phyloP scores from a whole-genome alignment of 306 rosid species.

The Gleditsia sinensis region DNA sequence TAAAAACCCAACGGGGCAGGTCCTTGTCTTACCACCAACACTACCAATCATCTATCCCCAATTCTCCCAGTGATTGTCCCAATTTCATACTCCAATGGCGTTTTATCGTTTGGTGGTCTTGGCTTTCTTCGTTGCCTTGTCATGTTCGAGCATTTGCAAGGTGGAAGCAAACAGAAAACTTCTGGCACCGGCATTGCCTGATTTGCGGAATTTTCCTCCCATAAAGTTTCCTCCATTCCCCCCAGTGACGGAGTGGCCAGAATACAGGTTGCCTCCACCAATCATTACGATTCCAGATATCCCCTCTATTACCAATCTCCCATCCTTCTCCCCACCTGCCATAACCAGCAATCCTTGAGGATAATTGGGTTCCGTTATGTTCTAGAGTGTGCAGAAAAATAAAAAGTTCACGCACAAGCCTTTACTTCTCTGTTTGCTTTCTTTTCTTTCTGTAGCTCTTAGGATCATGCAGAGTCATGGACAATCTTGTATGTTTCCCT shows the following conservation, averaged over 20 bases:
- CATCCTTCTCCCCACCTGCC: slow-evolving; percentile 27
- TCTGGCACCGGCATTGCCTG: slow-evolving; percentile 14
- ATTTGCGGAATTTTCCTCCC: not conserved
- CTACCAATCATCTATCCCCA: not conserved
- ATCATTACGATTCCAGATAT: not conserved
- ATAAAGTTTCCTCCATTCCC: slow-evolving; percentile 23
- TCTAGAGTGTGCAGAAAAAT: slow-evolving; percentile 14
- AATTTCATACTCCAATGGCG: slow-evolving; percentile 22
- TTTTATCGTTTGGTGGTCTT: not conserved
- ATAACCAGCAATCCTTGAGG: slow-evolving; percentile 25
- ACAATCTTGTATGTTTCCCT: not conserved
- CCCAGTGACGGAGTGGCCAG: slow-evolving; percentile 25
- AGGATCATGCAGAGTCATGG: not conserved
- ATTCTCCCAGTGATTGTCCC: not conserved
- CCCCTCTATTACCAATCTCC: not conserved
- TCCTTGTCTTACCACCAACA: slow-evolving; percentile 15
- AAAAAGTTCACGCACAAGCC: slow-evolving; percentile 24
- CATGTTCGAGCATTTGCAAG: slow-evolving; percentile 6
- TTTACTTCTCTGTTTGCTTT: not conserved
- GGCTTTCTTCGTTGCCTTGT: slow-evolving; percentile 26
- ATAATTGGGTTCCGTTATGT: not conserved
- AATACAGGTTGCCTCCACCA: slow-evolving; percentile 31
- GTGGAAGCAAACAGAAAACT: slow-evolving; percentile 30
- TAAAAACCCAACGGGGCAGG: not conserved
- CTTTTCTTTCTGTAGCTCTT: not conserved